Evolutionary conservation across 1,284 basidiomycete genomes (phyloP), one percentile per base, ranked within the genome.

Genomic region (Naganishia cerealis): DNA sequence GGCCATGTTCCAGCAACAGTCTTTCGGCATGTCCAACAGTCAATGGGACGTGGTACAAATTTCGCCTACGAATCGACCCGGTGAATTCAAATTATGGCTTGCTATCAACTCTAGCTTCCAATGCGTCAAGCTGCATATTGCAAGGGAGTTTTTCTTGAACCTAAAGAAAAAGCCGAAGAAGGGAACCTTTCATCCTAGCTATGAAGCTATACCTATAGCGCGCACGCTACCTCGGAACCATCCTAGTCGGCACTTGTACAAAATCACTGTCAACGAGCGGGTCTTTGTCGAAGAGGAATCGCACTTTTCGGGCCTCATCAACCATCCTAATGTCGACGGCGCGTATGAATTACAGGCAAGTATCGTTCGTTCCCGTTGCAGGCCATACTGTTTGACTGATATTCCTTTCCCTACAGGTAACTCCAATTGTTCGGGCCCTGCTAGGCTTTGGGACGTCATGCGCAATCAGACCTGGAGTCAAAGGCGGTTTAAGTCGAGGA

Each of bases 41-140:
- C 86, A 88, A 55, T 98, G 96, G 95, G 95, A 99, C 74, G 84
- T 99, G 61, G 84, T 99, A 0, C 95, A 98, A 75, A 88, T 99
- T 71, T 88, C 91, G 24, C 85, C 87, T 0, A 90, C 87, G 61
- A 85, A 85, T 63, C 86, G 86, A 33, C 86, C 90, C 1, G 95
- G 96, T 38, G 89, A 93, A 54, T 98, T 90, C 80, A 86, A 87
- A 16, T 81, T 99, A 57, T 99, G 95, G 96, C 84, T 98, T 5
- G 89, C 88, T 0, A 87, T 94, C 56, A 90, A 94, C 62, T 85
- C 87, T 8, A 88, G 90, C 57, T 85, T 99, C 54, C 86, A 91
- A 40, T 84, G 88, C 15, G 85, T 96, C 40, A 88, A 90, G 10
- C 83, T 99, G 21, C 88, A 91, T 3, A 89, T 99, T 50, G 90